phyloP scores from a whole-genome alignment of 371 early-diverging fungal genomes.

The Mucor mucedo region DNA sequence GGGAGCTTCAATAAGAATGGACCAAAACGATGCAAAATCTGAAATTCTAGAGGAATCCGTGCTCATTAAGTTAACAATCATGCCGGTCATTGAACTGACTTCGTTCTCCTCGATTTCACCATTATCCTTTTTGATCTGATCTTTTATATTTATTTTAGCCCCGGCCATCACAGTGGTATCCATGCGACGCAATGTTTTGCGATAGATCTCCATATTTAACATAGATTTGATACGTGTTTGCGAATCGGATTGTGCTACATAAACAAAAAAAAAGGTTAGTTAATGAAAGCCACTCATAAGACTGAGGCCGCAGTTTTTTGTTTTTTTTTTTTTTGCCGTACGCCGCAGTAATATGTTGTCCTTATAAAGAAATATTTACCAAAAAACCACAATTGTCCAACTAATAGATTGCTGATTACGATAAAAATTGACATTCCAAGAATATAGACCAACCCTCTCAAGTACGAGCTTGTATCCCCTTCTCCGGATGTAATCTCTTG shows the following conservation, averaged over 20 bases:
- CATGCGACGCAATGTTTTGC: slow-evolving; percentile 53
- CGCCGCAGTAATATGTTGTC: not conserved
- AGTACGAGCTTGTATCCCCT: slow-evolving; percentile 21
- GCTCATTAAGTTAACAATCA: slow-evolving; percentile 84
- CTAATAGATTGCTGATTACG: slow-evolving; percentile 33
- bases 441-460: slow-evolving; percentile 42
- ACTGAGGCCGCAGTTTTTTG: not conserved
- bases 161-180: slow-evolving; percentile 31
- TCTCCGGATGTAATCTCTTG: slow-evolving; percentile 26
- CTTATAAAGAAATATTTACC: slow-evolving; percentile 22
- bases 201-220: slow-evolving; percentile 60
- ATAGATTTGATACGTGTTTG: slow-evolving; percentile 54
- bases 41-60: slow-evolving; percentile 79
- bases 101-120: slow-evolving; percentile 15
- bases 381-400: slow-evolving; percentile 55
- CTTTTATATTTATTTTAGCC: slow-evolving; percentile 13
- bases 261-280: not conserved
- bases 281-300: not conserved
- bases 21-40: slow-evolving; percentile 59
- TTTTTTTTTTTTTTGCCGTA: too few species aligned
- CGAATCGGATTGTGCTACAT: slow-evolving; percentile 35
- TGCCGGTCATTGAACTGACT: slow-evolving; percentile 58
- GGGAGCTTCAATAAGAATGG: slow-evolving; percentile 38
- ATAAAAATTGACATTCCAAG: slow-evolving; percentile 39
- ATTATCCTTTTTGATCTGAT: not conserved